These are phyloP conservation scores for Xylaria sp. DNA, from an alignment of 2,329 filamentous ascomycete genomes.

Conservation along the genomic window DNA sequence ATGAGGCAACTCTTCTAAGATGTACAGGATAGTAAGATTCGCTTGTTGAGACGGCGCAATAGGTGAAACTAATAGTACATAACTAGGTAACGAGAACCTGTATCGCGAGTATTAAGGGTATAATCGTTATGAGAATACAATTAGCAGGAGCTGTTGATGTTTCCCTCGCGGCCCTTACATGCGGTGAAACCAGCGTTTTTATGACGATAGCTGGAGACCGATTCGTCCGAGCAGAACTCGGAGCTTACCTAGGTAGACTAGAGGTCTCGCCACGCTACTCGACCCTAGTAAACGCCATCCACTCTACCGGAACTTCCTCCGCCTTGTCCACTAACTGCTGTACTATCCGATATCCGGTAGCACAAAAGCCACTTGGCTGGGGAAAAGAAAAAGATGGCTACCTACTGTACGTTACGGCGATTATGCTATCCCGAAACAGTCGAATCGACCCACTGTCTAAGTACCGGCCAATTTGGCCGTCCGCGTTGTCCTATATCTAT, in stretches of 20 bases:
- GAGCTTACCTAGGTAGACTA: too few relatives aligned
- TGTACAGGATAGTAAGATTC: too few relatives aligned
- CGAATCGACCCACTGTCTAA: neutral
- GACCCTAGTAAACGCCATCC: neutral
- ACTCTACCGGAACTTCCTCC: neutral
- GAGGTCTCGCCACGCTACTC: too few relatives aligned
- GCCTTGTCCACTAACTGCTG: too few relatives aligned
- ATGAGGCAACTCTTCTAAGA: neutral
- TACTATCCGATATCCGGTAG: neutral
- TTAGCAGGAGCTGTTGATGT: too few relatives aligned
- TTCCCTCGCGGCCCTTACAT: too few relatives aligned
- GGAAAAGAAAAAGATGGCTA: too few relatives aligned
- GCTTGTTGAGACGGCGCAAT: neutral
- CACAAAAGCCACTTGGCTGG: neutral
- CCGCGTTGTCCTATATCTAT: neutral
- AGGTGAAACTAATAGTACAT: too few relatives aligned
- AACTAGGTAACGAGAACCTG: neutral
- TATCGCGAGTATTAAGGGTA: too few relatives aligned
- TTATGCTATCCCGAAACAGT: neutral
- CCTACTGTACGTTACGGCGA: neutral
- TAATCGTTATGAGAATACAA: too few relatives aligned
- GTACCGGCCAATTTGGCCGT: slow-evolving; percentile 27
- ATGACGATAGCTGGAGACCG: neutral
- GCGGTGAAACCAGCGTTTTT: too few relatives aligned
- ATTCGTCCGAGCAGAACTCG: neutral